Conservation (phyloP, 1,284 basidiomycete species). For the Cryptococcus floricola region DNA sequence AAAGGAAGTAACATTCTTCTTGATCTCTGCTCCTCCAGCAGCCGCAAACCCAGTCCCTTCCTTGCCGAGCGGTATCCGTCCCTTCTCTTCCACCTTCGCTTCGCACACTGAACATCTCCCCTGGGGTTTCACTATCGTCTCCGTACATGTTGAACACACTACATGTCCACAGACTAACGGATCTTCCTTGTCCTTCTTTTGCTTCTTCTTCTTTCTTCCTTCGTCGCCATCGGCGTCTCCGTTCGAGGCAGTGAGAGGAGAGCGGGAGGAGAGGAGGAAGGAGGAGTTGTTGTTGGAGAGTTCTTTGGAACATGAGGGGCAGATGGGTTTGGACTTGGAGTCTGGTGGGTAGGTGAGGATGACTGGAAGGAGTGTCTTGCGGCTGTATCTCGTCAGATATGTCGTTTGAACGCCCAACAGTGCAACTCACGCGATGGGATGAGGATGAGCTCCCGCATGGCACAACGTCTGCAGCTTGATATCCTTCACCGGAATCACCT, state of each 20-base stretch:
- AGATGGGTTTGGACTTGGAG: slow-evolving; percentile 60
- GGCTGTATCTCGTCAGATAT: slow-evolving; percentile 46
- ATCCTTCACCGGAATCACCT: slow-evolving; percentile 63
- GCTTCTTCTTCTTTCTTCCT: slow-evolving; percentile 35
- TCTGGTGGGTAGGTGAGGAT: slow-evolving; percentile 61
- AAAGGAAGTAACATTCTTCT: slow-evolving; percentile 37
- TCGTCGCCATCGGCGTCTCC: slow-evolving; percentile 8
- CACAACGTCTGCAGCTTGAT: slow-evolving; percentile 83
- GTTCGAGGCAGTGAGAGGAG: neutral
- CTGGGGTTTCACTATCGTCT: slow-evolving; percentile 68
- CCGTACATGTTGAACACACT: slow-evolving; percentile 77
- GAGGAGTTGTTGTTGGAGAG: slow-evolving; percentile 72
- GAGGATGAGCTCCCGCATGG: slow-evolving; percentile 67
- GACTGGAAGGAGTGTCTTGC: slow-evolving; percentile 72
- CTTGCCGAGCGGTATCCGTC: slow-evolving; percentile 56
- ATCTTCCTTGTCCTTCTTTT: slow-evolving; percentile 36
- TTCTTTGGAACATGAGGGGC: slow-evolving; percentile 80
- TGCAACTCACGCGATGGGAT: slow-evolving; percentile 64
- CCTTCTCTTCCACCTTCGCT: slow-evolving; percentile 39
- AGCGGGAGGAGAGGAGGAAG: slow-evolving; percentile 54
- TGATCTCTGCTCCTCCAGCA: slow-evolving; percentile 77
- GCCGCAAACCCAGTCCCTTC: slow-evolving; percentile 89
- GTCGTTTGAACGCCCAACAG: neutral
- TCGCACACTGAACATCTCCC: slow-evolving; percentile 82
- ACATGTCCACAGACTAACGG: slow-evolving; percentile 67